Evolutionary conservation across 805 yeast genomes (phyloP).

Genomic region (Starmerella vaccinii): DNA sequence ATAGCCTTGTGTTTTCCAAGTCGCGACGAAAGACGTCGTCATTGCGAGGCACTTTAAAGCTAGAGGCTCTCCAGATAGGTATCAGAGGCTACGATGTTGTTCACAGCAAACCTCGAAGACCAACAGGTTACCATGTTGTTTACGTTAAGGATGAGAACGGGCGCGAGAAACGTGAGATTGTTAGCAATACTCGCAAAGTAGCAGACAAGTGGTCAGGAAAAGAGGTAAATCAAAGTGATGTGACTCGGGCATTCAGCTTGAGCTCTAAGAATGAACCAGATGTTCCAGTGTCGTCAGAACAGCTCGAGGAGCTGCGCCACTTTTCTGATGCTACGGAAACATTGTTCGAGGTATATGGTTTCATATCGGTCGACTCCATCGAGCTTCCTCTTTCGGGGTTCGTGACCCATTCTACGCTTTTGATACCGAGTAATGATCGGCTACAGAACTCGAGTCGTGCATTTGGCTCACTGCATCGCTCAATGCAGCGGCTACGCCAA

Average conservation of each 20-base stretch:
- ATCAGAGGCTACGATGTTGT: conserved; percentile 53
- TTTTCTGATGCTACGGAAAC: conserved; percentile 32
- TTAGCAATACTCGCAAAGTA: conserved; percentile 26
- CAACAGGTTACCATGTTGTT: conserved; percentile 33
- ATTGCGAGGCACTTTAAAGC: conserved; percentile 10
- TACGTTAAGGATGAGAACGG: conserved; percentile 35
- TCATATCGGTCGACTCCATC: conserved; percentile 37
- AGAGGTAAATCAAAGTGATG: conserved; percentile 1
- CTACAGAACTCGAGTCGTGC: conserved; percentile 56
- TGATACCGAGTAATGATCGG: conserved; percentile 56
- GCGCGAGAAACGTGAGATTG: conserved; percentile 43
- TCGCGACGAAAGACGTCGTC: conserved; percentile 13
- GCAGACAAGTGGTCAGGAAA: conserved; percentile 14
- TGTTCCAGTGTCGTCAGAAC: conserved; percentile 2
- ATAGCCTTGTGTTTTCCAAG: conserved; percentile 10
- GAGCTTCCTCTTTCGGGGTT: conserved; percentile 34
- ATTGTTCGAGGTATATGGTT: conserved; percentile 29
- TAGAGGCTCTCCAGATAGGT: conserved; percentile 41
- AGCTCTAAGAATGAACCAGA: neutral
- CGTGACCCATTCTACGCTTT: conserved; percentile 45
- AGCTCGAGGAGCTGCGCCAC: neutral
- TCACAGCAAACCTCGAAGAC: conserved; percentile 1
- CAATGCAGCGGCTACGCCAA: conserved; percentile 42
- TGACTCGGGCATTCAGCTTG: neutral
- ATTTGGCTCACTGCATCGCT: conserved; percentile 55